Base-by-base conservation (phyloP, 805 yeast genomes). In the Ogataea trehaloabstinens region DNA sequence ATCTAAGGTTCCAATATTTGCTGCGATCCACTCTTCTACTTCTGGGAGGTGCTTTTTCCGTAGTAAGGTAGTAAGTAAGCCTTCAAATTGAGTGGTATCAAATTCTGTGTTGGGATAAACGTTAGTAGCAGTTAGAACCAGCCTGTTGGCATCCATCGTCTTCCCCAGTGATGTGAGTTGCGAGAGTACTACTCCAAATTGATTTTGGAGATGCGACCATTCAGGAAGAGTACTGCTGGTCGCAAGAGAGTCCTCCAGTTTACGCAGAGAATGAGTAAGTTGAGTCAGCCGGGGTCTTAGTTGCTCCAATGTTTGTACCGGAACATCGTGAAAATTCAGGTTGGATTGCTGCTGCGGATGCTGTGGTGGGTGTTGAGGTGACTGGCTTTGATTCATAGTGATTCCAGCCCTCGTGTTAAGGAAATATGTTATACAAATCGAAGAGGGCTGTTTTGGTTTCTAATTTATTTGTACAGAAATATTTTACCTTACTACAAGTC, bases 31-130 rank as follows among this genome's bases (percentile, higher is more conserved):
- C 33, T 78, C 85, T 36, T 80, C 85, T 2, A 91, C 95, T 46
- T 90, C 97, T 0, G 99, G 98, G 8, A 86, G 67, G 35, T 83
- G 82, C 57, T 90, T 91, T 58, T 90, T 93, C 42, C 98, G 73
- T 43, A 93, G 61, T 43, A 93, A 67, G 0, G 97, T 89, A 0
- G 95, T 85, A 35, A 90, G 64, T 24, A 93, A 69, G 2, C 88
- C 85, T 52, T 85, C 90, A 47, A 86, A 90, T 31, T 86, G 84
- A 1, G 87, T 76, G 0, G 95, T 78, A 6, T 97, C 97, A 57
- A 91, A 93, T 16, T 74, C 73, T 0, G 90, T 83, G 38, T 86
- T 67, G 1, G 99, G 99, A 54, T 78, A 91, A 1, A 81, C 90
- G 36, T 85, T 88, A 0, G 95, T 80, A 4, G 76, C 63, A 31